These are phyloP conservation scores for Candida ascalaphidarum DNA, from an alignment of 805 yeast species.

Conservation along the genomic window DNA sequence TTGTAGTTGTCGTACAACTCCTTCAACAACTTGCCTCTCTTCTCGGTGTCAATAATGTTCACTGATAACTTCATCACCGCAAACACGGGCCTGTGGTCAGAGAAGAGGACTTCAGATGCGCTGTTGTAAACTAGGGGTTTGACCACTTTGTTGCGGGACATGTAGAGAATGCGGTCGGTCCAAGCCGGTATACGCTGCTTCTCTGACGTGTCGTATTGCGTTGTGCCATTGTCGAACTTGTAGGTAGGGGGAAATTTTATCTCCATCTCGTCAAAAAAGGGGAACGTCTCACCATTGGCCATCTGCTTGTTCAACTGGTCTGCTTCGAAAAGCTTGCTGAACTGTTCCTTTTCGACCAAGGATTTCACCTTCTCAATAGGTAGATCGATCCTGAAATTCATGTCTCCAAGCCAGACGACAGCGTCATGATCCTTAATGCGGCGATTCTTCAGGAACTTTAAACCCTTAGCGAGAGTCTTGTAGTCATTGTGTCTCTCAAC, in stretches of 20 bases:
- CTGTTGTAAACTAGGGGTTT: constrained; percentile 54
- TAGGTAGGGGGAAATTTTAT: constrained; percentile 86
- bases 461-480: constrained; percentile 64
- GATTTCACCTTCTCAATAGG: constrained; percentile 62
- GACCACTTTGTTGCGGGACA: constrained; percentile 47
- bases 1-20: constrained; percentile 51
- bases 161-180: constrained; percentile 83
- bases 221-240: constrained; percentile 84
- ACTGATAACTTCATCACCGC: constrained; percentile 61
- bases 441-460: constrained; percentile 49
- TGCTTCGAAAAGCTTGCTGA: constrained; percentile 44
- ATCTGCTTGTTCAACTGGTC: constrained; percentile 81
- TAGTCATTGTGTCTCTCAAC: constrained; percentile 85
- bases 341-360: constrained; percentile 38
- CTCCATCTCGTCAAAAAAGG: constrained; percentile 68
- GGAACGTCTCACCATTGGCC: constrained; percentile 65
- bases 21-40: constrained; percentile 45
- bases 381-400: constrained; percentile 74
- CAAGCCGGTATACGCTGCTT: constrained; percentile 93
- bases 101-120: constrained; percentile 49
- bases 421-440: constrained; percentile 69
- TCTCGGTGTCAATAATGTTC: constrained; percentile 54
- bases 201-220: constrained; percentile 78
- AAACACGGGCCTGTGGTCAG: constrained; percentile 89
- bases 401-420: constrained; percentile 88